Base-by-base conservation (phyloP, 179 eudicot species). In the Beta macrorhiza region DNA sequence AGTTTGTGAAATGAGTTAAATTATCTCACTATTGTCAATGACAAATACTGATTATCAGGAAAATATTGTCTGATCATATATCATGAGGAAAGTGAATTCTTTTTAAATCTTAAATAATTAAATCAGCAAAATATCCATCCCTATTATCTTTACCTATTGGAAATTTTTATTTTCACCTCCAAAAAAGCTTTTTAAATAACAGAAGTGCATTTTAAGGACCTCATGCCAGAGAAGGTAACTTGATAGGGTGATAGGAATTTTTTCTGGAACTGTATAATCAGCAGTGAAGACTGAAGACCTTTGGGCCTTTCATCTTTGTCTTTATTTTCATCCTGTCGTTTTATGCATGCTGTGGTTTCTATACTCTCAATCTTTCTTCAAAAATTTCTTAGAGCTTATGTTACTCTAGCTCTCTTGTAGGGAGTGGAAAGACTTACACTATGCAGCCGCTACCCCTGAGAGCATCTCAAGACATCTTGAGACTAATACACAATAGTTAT, bases 381-480 rank as follows among this genome's bases (percentile, higher is more conserved):
- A 32, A 70, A 70, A 11, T 15, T 74, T 52, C 10, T 57, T 25
- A n/a, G 67, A 32, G 65, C 73, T 78, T 47, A 64, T 59, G 14
- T 67, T 79, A 47, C 29, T 86, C 29, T 64, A 69, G 63, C 47
- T 58, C 29, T 72, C 80, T 49, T 85, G 84, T 80, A 96, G 99
- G 99, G 80, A 96, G 99, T 83, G 99, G 99, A 74, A 96, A 96
- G 85, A 96, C 99, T 55, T 96, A 81, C 85, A 96, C 99, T 25
- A 96, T 94, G 99, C 92, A 96, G 83, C 99, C 99, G 52, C 86
- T 96, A 79, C 99, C 99, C 65, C 91, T 94, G 58, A 88, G 87
- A 86, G 99, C 99, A 74, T 92, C 95, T 65, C 90, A 89, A 49
- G 99, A 94, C 81, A 91, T 96, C 73, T 82, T 96, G 87, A 89